These are phyloP conservation scores for Bauhinia variegata DNA, from an alignment of 306 rosid genomes.

Conservation along the genomic window DNA sequence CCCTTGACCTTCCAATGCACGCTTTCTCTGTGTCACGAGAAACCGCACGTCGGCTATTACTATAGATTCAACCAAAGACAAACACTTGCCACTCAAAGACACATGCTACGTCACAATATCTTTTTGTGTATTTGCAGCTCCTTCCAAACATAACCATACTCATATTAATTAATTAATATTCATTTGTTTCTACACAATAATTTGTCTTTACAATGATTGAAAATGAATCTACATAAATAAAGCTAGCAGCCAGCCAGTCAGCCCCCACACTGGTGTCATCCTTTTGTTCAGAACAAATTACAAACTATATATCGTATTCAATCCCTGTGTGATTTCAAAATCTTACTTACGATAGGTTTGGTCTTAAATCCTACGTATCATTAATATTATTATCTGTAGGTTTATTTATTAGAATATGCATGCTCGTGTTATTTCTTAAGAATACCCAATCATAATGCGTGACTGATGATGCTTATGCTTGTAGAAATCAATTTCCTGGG, in stretches of 20 bases:
- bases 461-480: conserved; percentile 71
- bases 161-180: conserved; percentile 4
- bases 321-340: background rate
- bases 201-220: background rate
- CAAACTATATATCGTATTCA: conserved; percentile 1
- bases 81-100: conserved; percentile 28
- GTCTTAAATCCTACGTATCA: conserved; percentile 16
- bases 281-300: conserved; percentile 30
- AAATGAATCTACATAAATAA: no score
- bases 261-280: background rate
- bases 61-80: no score
- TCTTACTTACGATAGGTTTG: background rate
- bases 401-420: conserved; percentile 13
- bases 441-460: conserved; percentile 61
- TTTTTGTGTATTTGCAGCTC: background rate
- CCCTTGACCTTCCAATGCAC: conserved; percentile 28
- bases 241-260: no score
- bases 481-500: conserved; percentile 86
- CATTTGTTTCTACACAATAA: background rate
- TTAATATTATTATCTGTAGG: conserved; percentile 15
- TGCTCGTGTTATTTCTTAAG: conserved; percentile 32
- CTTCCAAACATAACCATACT: conserved; percentile 21
- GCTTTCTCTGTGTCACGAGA: conserved; percentile 29
- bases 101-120: conserved; percentile 15
- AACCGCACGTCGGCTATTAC: background rate